Percentiles rank a stretch among this genome's conserved stretches.
These are phyloP conservation scores for Populus pruinosa DNA, from an alignment of 345 rosid species.

Conservation along the genomic window DNA sequence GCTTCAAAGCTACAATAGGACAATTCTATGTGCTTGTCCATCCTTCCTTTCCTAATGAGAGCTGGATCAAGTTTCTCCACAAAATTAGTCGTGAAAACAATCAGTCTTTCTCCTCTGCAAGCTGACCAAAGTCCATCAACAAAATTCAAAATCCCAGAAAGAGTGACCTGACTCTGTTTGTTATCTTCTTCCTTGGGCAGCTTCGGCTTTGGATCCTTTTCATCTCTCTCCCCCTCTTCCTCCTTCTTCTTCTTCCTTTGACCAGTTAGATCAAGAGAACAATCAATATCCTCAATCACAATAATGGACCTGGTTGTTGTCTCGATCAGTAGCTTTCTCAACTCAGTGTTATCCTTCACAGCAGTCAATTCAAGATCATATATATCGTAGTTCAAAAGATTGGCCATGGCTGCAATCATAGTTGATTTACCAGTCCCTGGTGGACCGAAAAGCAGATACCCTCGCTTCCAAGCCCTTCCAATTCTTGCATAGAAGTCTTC, in stretches of 20 bases:
- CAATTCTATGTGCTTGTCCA: conserved; percentile 9
- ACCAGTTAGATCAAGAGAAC: conserved; percentile 7
- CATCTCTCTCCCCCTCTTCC: neutral
- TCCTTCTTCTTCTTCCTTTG: conserved; percentile 2
- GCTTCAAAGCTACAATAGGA: conserved; percentile 3
- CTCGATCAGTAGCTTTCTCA: conserved; percentile 4
- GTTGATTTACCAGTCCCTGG: conserved; percentile 6
- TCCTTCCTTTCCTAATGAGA: conserved; percentile 2
- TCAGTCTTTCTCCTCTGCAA: neutral
- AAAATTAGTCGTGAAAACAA: conserved; percentile 7
- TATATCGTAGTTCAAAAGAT: conserved; percentile 3
- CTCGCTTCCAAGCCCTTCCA: conserved; percentile 6
- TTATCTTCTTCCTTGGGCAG: neutral
- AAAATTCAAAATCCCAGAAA: conserved; percentile 6
- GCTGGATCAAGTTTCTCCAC: conserved; percentile 9
- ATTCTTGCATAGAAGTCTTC: conserved; percentile 9
- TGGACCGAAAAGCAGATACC: conserved; percentile 1
- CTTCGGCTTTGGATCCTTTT: neutral
- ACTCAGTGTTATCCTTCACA: conserved; percentile 4
- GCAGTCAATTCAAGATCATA: neutral
- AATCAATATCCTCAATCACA: conserved; percentile 5
- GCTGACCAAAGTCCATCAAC: conserved; percentile 3
- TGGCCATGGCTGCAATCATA: conserved; percentile 8
- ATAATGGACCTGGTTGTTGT: neutral
- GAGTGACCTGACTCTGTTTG: conserved; percentile 3